Evolutionary conservation across 495 filamentous ascomycete genomes (phyloP).

Genomic region (Baudoinia panamericana): DNA sequence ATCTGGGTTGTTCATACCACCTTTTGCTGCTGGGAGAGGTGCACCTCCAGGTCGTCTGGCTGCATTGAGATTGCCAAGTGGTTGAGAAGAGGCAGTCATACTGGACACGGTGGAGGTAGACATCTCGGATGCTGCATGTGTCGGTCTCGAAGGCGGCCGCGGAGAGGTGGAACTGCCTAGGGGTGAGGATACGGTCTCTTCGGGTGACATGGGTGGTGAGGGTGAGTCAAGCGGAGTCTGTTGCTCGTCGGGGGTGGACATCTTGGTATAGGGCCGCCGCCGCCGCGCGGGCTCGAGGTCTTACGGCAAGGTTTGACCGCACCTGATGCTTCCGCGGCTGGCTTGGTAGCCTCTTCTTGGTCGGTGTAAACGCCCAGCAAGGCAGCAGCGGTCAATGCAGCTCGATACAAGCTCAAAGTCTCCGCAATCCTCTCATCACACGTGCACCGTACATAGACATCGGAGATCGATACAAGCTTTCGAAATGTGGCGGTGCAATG

Average conservation of each 20-base stretch:
- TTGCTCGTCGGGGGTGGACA: slow-evolving; percentile 9
- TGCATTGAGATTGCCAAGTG: slow-evolving; percentile 67
- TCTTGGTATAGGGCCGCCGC: no score
- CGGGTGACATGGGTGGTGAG: slow-evolving; percentile 11
- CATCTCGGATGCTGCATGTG: slow-evolving; percentile 9
- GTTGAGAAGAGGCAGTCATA: slow-evolving; percentile 66
- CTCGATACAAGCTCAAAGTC: no score
- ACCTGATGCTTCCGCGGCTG: no score
- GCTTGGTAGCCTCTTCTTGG: no score
- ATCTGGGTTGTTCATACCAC: slow-evolving; percentile 9
- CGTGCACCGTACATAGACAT: no score
- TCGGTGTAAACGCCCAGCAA: no score
- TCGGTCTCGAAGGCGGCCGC: background rate
- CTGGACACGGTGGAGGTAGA: slow-evolving; percentile 9
- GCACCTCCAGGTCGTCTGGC: slow-evolving; percentile 42
- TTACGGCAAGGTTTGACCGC: no score
- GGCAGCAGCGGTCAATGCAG: no score
- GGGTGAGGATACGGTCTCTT: slow-evolving; percentile 2
- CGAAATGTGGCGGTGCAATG: no score
- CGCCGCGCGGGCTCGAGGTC: no score
- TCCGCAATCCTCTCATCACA: no score
- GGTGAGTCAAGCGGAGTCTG: slow-evolving; percentile 11
- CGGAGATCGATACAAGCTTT: no score
- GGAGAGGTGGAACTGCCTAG: slow-evolving; percentile 1
- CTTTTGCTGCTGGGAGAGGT: slow-evolving; percentile 2